Evolutionary conservation across 495 filamentous ascomycete genomes (phyloP).

Genomic region (Xylaria bambusicola): DNA sequence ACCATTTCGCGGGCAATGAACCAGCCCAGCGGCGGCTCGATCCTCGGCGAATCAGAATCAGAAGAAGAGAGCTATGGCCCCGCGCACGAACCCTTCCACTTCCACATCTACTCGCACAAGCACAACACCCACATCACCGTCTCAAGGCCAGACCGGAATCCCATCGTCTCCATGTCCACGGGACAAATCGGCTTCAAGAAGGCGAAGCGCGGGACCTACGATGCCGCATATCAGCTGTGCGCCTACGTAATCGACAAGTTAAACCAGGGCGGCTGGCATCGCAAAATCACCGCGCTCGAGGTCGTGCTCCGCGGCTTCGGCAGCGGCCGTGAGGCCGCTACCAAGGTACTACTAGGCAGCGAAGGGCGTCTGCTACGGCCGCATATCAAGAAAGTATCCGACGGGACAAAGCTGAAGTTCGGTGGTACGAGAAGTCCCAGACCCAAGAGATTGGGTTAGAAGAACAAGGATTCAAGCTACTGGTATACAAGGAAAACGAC

Average conservation of each 20-base stretch:
- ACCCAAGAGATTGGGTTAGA: slow-evolving; percentile 77
- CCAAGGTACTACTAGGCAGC: slow-evolving; percentile 81
- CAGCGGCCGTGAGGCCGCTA: slow-evolving; percentile 79
- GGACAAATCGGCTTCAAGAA: slow-evolving; percentile 90
- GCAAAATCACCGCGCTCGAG: slow-evolving; percentile 67
- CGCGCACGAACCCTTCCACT: slow-evolving; percentile 63
- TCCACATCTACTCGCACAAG: slow-evolving; percentile 82
- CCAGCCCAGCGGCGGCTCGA: slow-evolving; percentile 20
- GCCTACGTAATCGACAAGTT: slow-evolving; percentile 76
- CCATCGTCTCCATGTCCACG: slow-evolving; percentile 71
- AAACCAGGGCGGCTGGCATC: slow-evolving; percentile 67
- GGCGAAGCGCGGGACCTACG: slow-evolving; percentile 72
- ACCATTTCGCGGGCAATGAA: slow-evolving; percentile 24
- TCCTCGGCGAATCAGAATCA: too few species aligned
- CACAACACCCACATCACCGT: slow-evolving; percentile 95
- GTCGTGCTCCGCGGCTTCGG: slow-evolving; percentile 83
- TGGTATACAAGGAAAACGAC: not conserved
- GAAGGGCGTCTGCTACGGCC: slow-evolving; percentile 74
- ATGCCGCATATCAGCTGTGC: slow-evolving; percentile 90
- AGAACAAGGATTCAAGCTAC: slow-evolving; percentile 10
- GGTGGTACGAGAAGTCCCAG: slow-evolving; percentile 86
- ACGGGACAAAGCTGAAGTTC: slow-evolving; percentile 88
- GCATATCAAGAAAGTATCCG: slow-evolving; percentile 73
- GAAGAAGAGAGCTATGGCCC: slow-evolving; percentile 29
- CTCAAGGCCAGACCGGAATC: slow-evolving; percentile 73